Base-by-base conservation (phyloP, 1,284 basidiomycete genomes). In the Mycena citricolor region DNA sequence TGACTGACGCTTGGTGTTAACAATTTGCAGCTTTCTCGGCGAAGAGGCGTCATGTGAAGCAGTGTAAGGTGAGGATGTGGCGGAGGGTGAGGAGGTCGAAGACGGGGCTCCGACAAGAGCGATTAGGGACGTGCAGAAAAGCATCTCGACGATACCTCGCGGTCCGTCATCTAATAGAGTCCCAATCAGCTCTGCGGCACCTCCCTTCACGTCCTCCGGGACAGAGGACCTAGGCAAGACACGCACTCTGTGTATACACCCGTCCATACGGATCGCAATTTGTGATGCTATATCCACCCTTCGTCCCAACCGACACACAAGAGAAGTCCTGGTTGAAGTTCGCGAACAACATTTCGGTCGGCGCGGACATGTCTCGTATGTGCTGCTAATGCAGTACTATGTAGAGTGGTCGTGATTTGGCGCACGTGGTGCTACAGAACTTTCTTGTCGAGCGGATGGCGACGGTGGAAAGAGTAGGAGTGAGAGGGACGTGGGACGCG, bases 241-340 rank as follows among this genome's bases (percentile, higher is more conserved):
- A 78, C 86, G 65, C 61, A 92, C 91, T 88, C 79, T 90, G 90
- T 14, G 90, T 91, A 62, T 94, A 94, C 10, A 99, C 92, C 54
- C 90, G 79, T 32, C 94, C 94, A 62, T 93, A 98, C 39, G 95
- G 95, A 64, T 99, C 95, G 63, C 93, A 97, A 63, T 98, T 98
- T 37, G 92, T 90, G 63, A 99, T 97, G 55, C 86, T 89, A 64
- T 97, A 99, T 4, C 95, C 95, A 65, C 90, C 92, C 57, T 88
- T 82, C 38, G 94, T 97, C 1, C 95, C 95, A 11, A 98, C 88
- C 2, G 92, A 91, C n/a, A n/a, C 81, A 43, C 62, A 89, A 84
- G 85, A 86, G 61, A 88, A 90, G 60, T 90, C 87, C 58, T 90
- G 87, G 63, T 90, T 90, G 69, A 90, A 90, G 66, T 89, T 89